Percentiles rank a stretch among this genome's conserved stretches.
Conservation (phyloP, 2,329 filamentous ascomycete species). For the Alternaria triticimaculans region DNA sequence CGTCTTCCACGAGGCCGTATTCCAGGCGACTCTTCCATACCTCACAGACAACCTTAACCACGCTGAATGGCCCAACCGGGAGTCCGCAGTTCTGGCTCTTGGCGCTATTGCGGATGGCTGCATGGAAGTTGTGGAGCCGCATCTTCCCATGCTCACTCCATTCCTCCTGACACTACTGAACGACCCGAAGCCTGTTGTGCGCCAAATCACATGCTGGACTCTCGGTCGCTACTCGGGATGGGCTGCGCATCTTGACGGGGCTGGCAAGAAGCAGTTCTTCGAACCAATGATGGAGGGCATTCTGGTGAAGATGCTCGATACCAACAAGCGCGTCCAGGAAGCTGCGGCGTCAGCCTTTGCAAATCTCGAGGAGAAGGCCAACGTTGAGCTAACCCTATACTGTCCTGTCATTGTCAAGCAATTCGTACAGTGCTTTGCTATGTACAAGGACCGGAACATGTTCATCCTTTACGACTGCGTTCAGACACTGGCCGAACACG, state of each 20-base stretch:
- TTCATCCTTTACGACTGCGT: slow-evolving; percentile 99
- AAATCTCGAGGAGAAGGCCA: slow-evolving; percentile 92
- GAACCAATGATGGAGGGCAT: slow-evolving; percentile 98
- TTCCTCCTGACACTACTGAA: slow-evolving; percentile 87
- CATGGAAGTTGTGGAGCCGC: slow-evolving; percentile 85
- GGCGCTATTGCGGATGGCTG: slow-evolving; percentile 96
- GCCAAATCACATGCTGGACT: slow-evolving; percentile 98
- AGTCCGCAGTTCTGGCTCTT: slow-evolving; percentile 91
- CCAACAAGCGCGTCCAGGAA: slow-evolving; percentile 97
- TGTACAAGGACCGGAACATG: slow-evolving; percentile 99
- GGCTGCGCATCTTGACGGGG: slow-evolving; percentile 77
- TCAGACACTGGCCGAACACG: slow-evolving; percentile 91
- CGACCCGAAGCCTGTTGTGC: slow-evolving; percentile 86
- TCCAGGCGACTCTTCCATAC: slow-evolving; percentile 90
- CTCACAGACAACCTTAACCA: slow-evolving; percentile 88
- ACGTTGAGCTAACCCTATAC: slow-evolving; percentile 80
- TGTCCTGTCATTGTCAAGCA: slow-evolving; percentile 89
- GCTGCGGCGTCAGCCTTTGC: slow-evolving; percentile 95
- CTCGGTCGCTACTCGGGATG: slow-evolving; percentile 91
- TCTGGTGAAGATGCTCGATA: slow-evolving; percentile 90
- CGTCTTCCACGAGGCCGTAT: slow-evolving; percentile 86
- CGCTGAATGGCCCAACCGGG: slow-evolving; percentile 86
- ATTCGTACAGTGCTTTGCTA: slow-evolving; percentile 88
- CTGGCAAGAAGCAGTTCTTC: slow-evolving; percentile 78
- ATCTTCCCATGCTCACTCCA: slow-evolving; percentile 86